phyloP scores from a whole-genome alignment of 345 rosid species.

The Eucalyptus coolabah region DNA sequence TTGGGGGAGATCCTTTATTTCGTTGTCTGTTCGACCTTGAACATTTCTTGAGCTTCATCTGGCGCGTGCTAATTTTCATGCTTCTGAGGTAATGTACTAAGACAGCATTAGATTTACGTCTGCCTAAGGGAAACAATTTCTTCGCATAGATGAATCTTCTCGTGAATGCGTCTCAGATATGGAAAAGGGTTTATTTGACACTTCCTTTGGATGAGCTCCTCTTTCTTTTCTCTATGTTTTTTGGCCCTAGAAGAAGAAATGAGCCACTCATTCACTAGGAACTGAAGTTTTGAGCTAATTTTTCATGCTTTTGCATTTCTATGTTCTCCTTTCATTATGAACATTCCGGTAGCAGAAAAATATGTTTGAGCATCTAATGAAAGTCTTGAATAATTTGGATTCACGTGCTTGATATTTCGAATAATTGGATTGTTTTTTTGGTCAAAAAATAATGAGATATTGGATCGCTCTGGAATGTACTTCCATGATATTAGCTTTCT shows the following conservation, averaged over 20 bases:
- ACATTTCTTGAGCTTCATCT: background rate
- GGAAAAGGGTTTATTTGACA: background rate
- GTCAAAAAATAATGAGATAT: background rate
- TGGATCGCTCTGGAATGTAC: background rate
- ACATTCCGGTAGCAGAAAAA: background rate
- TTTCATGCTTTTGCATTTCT: background rate
- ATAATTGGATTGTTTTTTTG: background rate
- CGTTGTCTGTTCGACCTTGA: conserved; percentile 18
- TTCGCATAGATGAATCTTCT: background rate
- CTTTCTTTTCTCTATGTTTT: background rate
- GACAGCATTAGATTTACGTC: background rate
- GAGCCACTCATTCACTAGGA: background rate
- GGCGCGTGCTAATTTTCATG: background rate
- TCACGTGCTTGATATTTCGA: background rate
- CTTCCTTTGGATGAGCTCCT: background rate
- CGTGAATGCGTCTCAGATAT: background rate
- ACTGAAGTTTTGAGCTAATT: background rate
- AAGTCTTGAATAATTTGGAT: background rate
- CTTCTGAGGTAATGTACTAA: background rate
- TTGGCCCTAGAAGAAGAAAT: background rate
- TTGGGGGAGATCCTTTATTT: background rate
- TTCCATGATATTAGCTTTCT: background rate
- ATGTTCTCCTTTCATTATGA: background rate
- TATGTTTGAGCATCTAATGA: background rate
- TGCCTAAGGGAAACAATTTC: background rate